phyloP scores from a whole-genome alignment of 345 rosid species.

The Populus simonii region DNA sequence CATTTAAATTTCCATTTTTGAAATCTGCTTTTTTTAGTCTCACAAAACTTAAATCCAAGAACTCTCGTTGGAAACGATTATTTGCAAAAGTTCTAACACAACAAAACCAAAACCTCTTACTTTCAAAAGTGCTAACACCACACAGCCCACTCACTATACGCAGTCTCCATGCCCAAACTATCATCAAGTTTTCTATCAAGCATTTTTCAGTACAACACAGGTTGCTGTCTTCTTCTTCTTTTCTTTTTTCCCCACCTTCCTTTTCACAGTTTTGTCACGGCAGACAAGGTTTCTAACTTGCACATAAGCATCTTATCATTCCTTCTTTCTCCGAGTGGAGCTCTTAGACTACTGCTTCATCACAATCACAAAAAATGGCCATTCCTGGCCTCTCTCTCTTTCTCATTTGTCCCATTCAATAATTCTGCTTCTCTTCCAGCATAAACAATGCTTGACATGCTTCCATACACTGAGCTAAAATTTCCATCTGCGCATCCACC shows the following conservation, averaged over 20 bases:
- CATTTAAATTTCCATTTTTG: too few relatives aligned
- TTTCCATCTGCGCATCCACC: background rate
- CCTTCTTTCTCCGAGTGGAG: background rate
- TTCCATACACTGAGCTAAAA: background rate
- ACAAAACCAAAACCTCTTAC: background rate
- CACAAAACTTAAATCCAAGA: too few relatives aligned
- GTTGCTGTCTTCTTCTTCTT: background rate
- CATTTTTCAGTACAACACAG: slow-evolving; percentile 6
- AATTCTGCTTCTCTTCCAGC: background rate
- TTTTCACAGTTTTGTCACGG: background rate
- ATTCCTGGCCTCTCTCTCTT: background rate
- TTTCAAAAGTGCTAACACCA: background rate
- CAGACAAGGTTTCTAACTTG: background rate
- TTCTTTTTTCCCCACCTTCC: background rate
- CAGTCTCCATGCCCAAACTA: background rate
- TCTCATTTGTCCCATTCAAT: background rate
- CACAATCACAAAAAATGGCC: background rate
- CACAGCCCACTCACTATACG: background rate
- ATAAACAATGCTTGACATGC: background rate
- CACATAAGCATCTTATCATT: background rate
- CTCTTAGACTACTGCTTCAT: background rate
- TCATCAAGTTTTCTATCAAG: background rate
- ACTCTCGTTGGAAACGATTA: too few relatives aligned
- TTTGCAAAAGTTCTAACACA: background rate
- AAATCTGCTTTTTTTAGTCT: too few relatives aligned